phyloP scores from a whole-genome alignment of 1,139 yeast genomes.

The Lodderomyces parapsilosis region DNA sequence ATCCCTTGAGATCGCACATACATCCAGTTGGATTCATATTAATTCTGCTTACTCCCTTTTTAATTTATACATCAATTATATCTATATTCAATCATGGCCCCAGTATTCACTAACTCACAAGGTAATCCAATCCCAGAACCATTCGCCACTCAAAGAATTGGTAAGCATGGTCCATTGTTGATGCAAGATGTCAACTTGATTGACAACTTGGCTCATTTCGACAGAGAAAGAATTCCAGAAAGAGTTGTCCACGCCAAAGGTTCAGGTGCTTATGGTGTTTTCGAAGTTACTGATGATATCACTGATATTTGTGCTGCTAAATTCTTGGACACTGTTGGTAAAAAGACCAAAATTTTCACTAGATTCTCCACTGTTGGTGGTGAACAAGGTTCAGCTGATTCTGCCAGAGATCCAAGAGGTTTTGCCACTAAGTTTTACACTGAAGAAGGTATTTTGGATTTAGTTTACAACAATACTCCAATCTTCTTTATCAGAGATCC shows the following conservation, averaged over 20 bases:
- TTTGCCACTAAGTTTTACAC: conserved; percentile 81
- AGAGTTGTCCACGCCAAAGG: conserved; percentile 92
- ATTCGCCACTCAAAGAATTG: conserved; percentile 72
- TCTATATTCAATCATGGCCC: conserved; percentile 23
- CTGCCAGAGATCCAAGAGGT: conserved; percentile 91
- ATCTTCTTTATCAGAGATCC: conserved; percentile 86
- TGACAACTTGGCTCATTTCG: conserved; percentile 79
- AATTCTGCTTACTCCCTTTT: background rate
- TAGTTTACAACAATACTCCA: conserved; percentile 90
- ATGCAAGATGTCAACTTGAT: conserved; percentile 77
- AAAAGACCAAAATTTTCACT: conserved; percentile 70
- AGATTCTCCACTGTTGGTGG: conserved; percentile 92
- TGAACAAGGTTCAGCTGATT: conserved; percentile 78
- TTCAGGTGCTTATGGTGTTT: conserved; percentile 79
- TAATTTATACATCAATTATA: background rate
- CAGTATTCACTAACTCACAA: conserved; percentile 63
- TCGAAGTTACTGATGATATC: conserved; percentile 81
- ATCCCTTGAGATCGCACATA: background rate
- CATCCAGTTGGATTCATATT: background rate
- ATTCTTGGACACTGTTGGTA: conserved; percentile 70
- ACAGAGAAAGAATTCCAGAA: conserved; percentile 86
- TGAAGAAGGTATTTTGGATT: conserved; percentile 84
- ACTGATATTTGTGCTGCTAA: conserved; percentile 70
- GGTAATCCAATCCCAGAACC: conserved; percentile 72
- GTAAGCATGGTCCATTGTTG: conserved; percentile 72